Conservation (phyloP, 2,329 filamentous ascomycete species). For the Exophiala sideris region DNA sequence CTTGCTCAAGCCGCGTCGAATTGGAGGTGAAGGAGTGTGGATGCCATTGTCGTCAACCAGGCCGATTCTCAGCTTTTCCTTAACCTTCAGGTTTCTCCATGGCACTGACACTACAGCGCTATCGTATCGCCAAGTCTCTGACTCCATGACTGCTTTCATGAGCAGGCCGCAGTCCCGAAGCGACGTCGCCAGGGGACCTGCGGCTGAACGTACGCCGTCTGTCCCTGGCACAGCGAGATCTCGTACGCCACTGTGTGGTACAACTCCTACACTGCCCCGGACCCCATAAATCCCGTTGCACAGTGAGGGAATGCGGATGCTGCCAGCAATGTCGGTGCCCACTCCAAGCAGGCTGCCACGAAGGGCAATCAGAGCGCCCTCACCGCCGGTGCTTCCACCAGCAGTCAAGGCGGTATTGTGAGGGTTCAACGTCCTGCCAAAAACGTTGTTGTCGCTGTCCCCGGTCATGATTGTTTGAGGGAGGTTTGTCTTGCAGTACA, state of each 20-base stretch:
- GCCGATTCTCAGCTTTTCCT: conserved; percentile 35
- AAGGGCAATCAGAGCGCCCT: conserved; percentile 58
- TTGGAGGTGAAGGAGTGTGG: conserved; percentile 37
- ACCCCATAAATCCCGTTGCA: conserved; percentile 51
- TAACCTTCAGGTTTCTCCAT: conserved; percentile 38
- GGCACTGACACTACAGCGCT: conserved; percentile 51
- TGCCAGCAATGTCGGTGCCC: conserved; percentile 58
- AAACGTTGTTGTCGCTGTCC: conserved; percentile 56
- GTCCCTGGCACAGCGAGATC: conserved; percentile 46
- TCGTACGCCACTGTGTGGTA: conserved; percentile 53
- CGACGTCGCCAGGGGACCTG: conserved; percentile 39
- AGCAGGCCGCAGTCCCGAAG: conserved; percentile 23
- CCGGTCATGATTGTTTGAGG: conserved; percentile 48
- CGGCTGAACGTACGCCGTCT: conserved; percentile 48
- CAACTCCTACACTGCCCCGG: conserved; percentile 45
- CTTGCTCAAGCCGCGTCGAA: conserved; percentile 39
- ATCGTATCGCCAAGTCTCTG: conserved; percentile 43
- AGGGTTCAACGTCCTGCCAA: conserved; percentile 60
- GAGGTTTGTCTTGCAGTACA: conserved; percentile 53
- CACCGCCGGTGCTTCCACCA: conserved; percentile 65
- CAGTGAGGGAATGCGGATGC: conserved; percentile 46
- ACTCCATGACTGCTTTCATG: conserved; percentile 34
- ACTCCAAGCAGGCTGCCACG: conserved; percentile 58
- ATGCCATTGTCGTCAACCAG: conserved; percentile 39
- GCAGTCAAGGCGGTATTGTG: conserved; percentile 57